Evolutionary conservation across 2,329 filamentous ascomycete genomes (phyloP), one percentile per base, ranked within the genome.

Genomic region (Phaeosphaeria sp.): DNA sequence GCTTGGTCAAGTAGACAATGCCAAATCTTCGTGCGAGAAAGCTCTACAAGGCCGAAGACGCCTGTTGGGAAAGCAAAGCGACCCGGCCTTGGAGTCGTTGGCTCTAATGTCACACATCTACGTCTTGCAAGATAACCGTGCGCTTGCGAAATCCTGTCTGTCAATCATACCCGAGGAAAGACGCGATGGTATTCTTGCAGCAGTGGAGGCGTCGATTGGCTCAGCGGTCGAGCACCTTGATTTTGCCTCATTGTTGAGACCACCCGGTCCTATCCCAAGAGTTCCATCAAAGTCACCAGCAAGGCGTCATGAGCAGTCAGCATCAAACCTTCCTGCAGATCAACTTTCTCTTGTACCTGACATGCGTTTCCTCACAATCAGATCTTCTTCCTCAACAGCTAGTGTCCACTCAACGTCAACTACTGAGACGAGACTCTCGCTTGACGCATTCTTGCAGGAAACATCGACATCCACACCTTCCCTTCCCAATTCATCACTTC

Each of bases 61-160:
- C 15, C 48, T 73, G 20, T 49, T 70, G 17, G 71, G 69, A 20
- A 74, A 74, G 55, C 60, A 56, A n/a, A 64, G 61, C 48, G 55
- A 60, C 9, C 60, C 60, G 9, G 61, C 68, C 24, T 59, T 70
- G 33, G 70, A 72, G 50, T 73, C 71, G 17, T 60, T 66, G 48
- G 67, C 68, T 13, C 63, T 74, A 44, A 71, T 72, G 67, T 66
- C 69, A 24, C 64, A 68, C 39, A 69, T 74, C 42, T 66, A 65
- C 22, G 55, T 66, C 25, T 44, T 65, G 56, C 54, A 66, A 25
- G 50, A 63, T 42, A 66, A 69, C 15, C 61, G 57, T 11, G 59
- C 65, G 30, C 64, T 60, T 44, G 66, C 66, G n/a, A 68, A 66
- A 48, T 65, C 60, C 25, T 69, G 52, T 18, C 60, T 68, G 43